These are phyloP conservation scores for Lipomyces starkeyi DNA, from an alignment of 805 yeast species.

Conservation along the genomic window DNA sequence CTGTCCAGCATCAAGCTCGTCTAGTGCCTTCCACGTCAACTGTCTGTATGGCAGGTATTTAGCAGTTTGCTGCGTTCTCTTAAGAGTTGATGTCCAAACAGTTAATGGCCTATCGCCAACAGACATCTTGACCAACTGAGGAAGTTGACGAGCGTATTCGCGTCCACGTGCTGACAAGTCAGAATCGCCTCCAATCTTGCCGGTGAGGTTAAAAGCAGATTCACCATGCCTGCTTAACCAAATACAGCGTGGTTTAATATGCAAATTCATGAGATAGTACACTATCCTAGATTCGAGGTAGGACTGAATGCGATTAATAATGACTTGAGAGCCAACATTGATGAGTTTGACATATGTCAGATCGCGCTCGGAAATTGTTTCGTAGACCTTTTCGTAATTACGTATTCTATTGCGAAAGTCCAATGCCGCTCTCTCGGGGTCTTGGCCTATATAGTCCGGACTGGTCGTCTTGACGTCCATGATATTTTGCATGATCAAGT, in stretches of 20 bases:
- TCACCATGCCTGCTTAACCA: slow-evolving; percentile 98
- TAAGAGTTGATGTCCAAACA: slow-evolving; percentile 94
- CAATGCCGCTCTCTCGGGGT: slow-evolving; percentile 70
- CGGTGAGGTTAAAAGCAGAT: slow-evolving; percentile 86
- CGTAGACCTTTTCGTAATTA: slow-evolving; percentile 74
- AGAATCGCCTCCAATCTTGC: slow-evolving; percentile 96
- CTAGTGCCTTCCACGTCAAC: slow-evolving; percentile 94
- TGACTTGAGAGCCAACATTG: slow-evolving; percentile 86
- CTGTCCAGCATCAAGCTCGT: slow-evolving; percentile 95
- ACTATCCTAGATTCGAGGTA: slow-evolving; percentile 92
- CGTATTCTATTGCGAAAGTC: slow-evolving; percentile 78
- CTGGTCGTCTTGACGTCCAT: slow-evolving; percentile 85
- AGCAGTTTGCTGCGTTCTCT: slow-evolving; percentile 92
- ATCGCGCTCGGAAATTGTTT: slow-evolving; percentile 67
- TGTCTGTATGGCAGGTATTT: slow-evolving; percentile 78
- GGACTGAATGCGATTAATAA: slow-evolving; percentile 84
- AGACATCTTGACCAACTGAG: slow-evolving; percentile 71
- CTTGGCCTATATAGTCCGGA: slow-evolving; percentile 75
- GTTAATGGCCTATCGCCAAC: slow-evolving; percentile 65
- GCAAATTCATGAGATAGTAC: slow-evolving; percentile 93
- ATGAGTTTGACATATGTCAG: slow-evolving; percentile 85
- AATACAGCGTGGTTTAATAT: slow-evolving; percentile 87
- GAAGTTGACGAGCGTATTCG: slow-evolving; percentile 80
- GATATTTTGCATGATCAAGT: slow-evolving; percentile 76
- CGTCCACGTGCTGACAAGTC: slow-evolving; percentile 82